These are phyloP conservation scores for Solanum etuberosum DNA, from an alignment of 257 asterid species.

Conservation along the genomic window DNA sequence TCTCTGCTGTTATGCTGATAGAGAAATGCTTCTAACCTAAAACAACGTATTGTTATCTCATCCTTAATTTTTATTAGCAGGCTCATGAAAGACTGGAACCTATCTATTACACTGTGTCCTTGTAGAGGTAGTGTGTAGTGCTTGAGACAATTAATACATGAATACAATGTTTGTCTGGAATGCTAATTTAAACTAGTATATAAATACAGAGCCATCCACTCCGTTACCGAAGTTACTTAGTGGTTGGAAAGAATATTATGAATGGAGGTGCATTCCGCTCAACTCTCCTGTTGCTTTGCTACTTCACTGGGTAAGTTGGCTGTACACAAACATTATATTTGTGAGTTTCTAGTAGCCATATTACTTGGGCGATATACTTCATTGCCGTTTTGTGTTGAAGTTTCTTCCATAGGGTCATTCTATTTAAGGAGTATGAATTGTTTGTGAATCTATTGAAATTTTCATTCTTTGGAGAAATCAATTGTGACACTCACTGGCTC, in stretches of 20 bases:
- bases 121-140: conserved; percentile 51
- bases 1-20: background rate
- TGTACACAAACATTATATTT: background rate
- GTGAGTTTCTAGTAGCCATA: background rate
- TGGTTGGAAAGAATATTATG: conserved; percentile 78
- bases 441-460: background rate
- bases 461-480: background rate
- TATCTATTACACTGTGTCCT: conserved; percentile 51
- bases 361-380: background rate
- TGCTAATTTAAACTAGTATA: background rate
- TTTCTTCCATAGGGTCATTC: background rate
- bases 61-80: conserved; percentile 17
- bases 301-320: conserved; percentile 82
- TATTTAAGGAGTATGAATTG: background rate
- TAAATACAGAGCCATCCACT: conserved; percentile 45
- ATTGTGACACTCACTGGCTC: background rate
- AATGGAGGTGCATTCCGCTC: conserved; percentile 87
- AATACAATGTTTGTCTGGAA: background rate
- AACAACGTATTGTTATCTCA: background rate
- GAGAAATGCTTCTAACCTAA: background rate
- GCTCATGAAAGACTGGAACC: conserved; percentile 42
- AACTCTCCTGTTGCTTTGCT: conserved; percentile 77
- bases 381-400: background rate
- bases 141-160: background rate
- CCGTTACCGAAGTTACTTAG: conserved; percentile 23